Conservation (phyloP, 176 grass and related monocot genomes). For the Calamus simplicifolius region DNA sequence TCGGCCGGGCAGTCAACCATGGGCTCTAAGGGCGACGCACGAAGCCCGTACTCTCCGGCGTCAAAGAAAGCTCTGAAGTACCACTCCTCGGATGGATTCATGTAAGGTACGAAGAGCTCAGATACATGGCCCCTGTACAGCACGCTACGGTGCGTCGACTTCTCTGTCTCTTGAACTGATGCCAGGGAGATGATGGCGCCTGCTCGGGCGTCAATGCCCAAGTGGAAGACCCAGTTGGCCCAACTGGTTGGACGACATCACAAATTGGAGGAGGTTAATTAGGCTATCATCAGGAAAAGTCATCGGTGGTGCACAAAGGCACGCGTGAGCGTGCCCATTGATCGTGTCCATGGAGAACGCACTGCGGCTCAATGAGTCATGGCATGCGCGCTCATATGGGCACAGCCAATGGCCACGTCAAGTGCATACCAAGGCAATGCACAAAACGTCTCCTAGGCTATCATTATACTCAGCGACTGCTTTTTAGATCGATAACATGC, state of each 20-base stretch:
- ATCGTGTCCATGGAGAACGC: no score
- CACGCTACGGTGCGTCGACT: conserved; percentile 29
- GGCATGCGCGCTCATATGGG: no score
- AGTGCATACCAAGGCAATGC: no score
- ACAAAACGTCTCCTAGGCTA: no score
- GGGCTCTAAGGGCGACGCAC: conserved; percentile 37
- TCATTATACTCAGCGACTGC: no score
- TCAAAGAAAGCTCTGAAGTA: conserved; percentile 78
- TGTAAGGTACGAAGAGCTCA: conserved; percentile 80
- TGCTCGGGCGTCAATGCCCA: conserved; percentile 13
- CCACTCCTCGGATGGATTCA: conserved; percentile 74
- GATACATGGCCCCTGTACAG: conserved; percentile 68
- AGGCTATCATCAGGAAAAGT: no score
- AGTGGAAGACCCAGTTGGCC: conserved; percentile 17
- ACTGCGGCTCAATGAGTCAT: no score
- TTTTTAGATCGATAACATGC: no score
- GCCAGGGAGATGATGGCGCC: conserved; percentile 11
- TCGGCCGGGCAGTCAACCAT: conserved; percentile 49
- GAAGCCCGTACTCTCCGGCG: conserved; percentile 63
- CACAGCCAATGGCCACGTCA: no score
- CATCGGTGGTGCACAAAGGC: no score
- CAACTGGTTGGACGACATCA: not conserved
- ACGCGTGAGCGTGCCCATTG: no score
- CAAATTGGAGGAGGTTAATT: no score
- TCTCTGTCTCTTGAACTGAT: conserved; percentile 35